Conservation (phyloP, 225 moss, liverwort and hornwort species). For the Bryum argenteum region DNA sequence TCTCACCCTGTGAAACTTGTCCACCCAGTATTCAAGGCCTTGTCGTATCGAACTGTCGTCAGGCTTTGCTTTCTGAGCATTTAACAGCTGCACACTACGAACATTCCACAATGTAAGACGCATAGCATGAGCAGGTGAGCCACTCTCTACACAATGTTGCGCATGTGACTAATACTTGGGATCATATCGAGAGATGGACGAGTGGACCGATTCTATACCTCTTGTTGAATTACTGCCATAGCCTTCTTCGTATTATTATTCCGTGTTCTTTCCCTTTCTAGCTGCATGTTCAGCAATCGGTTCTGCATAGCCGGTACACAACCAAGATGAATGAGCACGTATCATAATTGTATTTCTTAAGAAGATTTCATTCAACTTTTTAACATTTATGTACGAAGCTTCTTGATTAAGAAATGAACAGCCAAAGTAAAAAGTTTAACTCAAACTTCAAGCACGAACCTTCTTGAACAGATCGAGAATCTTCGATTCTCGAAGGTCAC, state of each 20-base stretch:
- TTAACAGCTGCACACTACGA: constrained; percentile 38
- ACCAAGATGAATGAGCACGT: neutral
- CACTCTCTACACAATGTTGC: neutral
- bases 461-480: constrained; percentile 86
- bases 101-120: neutral
- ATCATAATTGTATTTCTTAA: fast-evolving
- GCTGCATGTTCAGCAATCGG: constrained; percentile 52
- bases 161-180: neutral
- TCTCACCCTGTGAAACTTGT: constrained; percentile 84
- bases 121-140: neutral
- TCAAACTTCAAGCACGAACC: constrained; percentile 28
- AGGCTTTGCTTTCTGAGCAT: constrained; percentile 27
- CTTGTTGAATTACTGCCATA: constrained; percentile 47
- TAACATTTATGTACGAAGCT: neutral
- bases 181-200: neutral
- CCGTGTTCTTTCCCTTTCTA: constrained; percentile 60
- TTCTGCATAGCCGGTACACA: constrained; percentile 29
- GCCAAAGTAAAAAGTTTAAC: neutral
- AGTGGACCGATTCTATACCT: constrained; percentile 18
- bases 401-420: neutral
- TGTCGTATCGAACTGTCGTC: constrained; percentile 47
- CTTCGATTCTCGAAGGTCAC: constrained; percentile 83
- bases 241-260: constrained; percentile 48
- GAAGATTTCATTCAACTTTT: too few species aligned
- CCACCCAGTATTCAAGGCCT: constrained; percentile 71